These are phyloP conservation scores for Tephrocybe sp. DNA, from an alignment of 768 basidiomycete species.

Conservation along the genomic window DNA sequence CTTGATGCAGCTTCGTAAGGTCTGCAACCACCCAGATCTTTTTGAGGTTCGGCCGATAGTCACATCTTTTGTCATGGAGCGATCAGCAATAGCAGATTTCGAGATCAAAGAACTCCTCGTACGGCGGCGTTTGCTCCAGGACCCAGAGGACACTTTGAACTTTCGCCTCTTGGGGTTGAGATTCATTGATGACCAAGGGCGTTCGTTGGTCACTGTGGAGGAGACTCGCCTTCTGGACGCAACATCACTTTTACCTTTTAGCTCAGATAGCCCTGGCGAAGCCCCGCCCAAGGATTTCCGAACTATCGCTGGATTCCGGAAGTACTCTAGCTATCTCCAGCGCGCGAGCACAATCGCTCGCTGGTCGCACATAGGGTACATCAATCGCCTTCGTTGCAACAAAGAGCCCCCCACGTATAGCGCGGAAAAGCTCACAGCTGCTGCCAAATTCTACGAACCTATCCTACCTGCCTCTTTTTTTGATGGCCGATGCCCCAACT, in stretches of 20 bases:
- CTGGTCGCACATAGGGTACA: conserved; percentile 70
- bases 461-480: conserved; percentile 53
- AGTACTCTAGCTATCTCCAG: conserved; percentile 49
- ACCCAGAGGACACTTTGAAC: conserved; percentile 52
- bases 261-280: conserved; percentile 54
- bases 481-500: conserved; percentile 34
- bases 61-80: conserved; percentile 73
- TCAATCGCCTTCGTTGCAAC: conserved; percentile 77
- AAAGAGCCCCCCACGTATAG: conserved; percentile 43
- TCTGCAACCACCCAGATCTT: conserved; percentile 92
- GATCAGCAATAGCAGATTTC: conserved; percentile 75
- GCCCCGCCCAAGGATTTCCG: conserved; percentile 74
- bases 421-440: conserved; percentile 43
- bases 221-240: conserved; percentile 61
- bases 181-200: conserved; percentile 58
- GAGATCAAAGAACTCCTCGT: conserved; percentile 88
- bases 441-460: conserved; percentile 37
- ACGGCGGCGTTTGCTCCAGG: conserved; percentile 67
- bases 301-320: conserved; percentile 70
- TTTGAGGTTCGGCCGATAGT: conserved; percentile 88
- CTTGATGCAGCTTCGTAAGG: conserved; percentile 97
- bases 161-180: conserved; percentile 65
- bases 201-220: conserved; percentile 50
- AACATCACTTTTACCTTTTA: conserved; percentile 51
- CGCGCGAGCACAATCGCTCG: conserved; percentile 53